A percentile compares a stretch with the other conserved stretches of the same genome.
These are phyloP conservation scores for Ophioceras dolichostomum DNA, from an alignment of 2,329 filamentous ascomycete genomes.

Conservation along the genomic window DNA sequence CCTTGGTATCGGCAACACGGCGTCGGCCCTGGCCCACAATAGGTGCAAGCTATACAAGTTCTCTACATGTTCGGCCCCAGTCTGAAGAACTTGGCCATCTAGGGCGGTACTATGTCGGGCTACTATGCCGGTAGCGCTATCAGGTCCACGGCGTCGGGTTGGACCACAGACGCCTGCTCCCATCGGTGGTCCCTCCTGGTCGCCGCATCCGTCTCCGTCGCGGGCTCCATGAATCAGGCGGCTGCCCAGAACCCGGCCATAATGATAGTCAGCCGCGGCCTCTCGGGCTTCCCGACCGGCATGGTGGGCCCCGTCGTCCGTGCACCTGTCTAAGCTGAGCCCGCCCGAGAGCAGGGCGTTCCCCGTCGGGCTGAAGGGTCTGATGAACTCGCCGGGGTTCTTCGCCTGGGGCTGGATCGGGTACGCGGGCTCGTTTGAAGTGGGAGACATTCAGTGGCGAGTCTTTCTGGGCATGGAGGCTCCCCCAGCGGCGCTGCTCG, in stretches of 20 bases:
- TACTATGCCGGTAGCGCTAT: conserved; percentile 7
- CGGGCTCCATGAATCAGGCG: conserved; percentile 5
- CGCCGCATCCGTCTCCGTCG: conserved; percentile 1
- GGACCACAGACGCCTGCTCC: conserved; percentile 1
- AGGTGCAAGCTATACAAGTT: conserved; percentile 8
- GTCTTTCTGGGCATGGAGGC: conserved; percentile 20
- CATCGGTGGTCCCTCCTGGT: conserved; percentile 2
- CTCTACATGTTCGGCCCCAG: conserved; percentile 6
- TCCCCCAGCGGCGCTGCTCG: conserved; percentile 10
- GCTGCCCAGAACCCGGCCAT: conserved; percentile 8
- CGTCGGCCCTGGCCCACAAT: conserved; percentile 8
- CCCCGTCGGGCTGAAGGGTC: conserved; percentile 9
- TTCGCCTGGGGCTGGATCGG: conserved; percentile 26
- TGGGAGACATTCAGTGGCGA: conserved; percentile 18
- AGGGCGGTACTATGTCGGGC: conserved; percentile 6
- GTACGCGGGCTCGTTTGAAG: conserved; percentile 19
- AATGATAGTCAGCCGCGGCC: conserved; percentile 16
- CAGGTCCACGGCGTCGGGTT: conserved; percentile 1
- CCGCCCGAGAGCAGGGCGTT: conserved; percentile 12
- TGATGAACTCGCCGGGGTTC: conserved; percentile 22
- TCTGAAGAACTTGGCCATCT: conserved; percentile 3
- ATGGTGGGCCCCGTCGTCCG: conserved; percentile 10
- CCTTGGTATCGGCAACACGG: conserved; percentile 4
- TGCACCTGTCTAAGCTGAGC: conserved; percentile 21
- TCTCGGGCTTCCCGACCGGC: conserved; percentile 27